Conservation (phyloP, 169 alveolate species). For the Eimeria acervulina region DNA sequence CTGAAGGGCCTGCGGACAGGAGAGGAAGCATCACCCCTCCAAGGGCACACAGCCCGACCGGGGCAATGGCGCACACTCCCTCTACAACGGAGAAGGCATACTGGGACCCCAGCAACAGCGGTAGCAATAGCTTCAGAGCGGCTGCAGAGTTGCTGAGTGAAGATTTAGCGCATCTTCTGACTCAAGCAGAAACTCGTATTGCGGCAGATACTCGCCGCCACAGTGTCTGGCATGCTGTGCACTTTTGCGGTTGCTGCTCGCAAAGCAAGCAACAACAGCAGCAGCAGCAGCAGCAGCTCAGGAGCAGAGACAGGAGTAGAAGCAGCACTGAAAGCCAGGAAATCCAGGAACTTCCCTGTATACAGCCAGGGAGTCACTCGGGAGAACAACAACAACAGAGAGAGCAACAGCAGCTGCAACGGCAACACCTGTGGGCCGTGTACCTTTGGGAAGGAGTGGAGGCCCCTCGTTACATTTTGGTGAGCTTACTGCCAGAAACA, state of each 20-base stretch:
- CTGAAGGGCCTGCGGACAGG: slow-evolving; percentile 52
- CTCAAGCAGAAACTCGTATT: slow-evolving; percentile 54
- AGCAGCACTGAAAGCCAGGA: neutral
- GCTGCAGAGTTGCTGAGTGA: slow-evolving; percentile 61
- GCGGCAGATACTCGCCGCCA: slow-evolving; percentile 61
- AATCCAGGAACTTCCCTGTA: neutral
- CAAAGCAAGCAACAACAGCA: slow-evolving; percentile 15
- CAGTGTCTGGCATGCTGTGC: slow-evolving; percentile 77
- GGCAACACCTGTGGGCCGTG: slow-evolving; percentile 77
- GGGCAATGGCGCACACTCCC: neutral
- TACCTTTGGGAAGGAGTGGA: slow-evolving; percentile 73
- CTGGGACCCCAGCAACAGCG: neutral
- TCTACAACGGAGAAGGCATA: neutral
- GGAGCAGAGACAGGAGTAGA: neutral
- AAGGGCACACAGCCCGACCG: neutral
- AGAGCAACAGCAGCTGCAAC: slow-evolving; percentile 45
- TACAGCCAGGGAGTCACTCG: neutral
- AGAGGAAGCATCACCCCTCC: slow-evolving; percentile 65
- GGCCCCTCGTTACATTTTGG: slow-evolving; percentile 60
- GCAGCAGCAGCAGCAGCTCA: slow-evolving; percentile 46
- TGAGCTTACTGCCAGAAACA: neutral
- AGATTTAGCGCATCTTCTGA: slow-evolving; percentile 38
- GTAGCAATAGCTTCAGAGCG: neutral
- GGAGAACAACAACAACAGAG: neutral
- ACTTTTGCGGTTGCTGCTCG: slow-evolving; percentile 49